A percentile compares a stretch with the other conserved stretches of the same genome.
Conservation (phyloP, 352 stramenopile genomes). For the Pythium dissotocum region DNA sequence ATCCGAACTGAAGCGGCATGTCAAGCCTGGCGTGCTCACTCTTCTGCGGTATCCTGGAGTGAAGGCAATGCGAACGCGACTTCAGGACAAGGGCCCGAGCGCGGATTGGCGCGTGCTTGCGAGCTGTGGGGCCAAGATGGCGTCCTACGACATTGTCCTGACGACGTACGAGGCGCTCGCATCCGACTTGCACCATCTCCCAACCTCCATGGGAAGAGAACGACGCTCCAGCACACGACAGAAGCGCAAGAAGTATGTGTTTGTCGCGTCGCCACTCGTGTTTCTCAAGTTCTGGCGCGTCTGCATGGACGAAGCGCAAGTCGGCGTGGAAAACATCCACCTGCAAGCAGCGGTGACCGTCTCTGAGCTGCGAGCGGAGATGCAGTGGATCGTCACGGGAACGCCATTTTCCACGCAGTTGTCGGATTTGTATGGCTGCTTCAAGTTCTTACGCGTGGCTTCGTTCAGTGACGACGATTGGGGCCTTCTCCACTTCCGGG, state of each 20-base stretch:
- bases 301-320: slow-evolving; percentile 93
- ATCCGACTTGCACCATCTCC: slow-evolving; percentile 80
- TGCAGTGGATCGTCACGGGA: slow-evolving; percentile 89
- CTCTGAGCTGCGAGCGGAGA: slow-evolving; percentile 52
- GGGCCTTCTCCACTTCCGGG: slow-evolving; percentile 38
- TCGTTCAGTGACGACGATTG: slow-evolving; percentile 41
- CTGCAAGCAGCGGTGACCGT: slow-evolving; percentile 83
- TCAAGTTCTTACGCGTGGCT: slow-evolving; percentile 66
- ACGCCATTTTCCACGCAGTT: slow-evolving; percentile 87
- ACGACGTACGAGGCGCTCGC: slow-evolving; percentile 90
- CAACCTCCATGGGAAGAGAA: slow-evolving; percentile 33
- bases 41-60: slow-evolving; percentile 64
- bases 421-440: slow-evolving; percentile 84
- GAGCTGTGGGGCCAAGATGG: slow-evolving; percentile 45
- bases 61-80: slow-evolving; percentile 37
- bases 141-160: slow-evolving; percentile 89
- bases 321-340: slow-evolving; percentile 81
- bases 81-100: slow-evolving; percentile 35
- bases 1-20: slow-evolving; percentile 83
- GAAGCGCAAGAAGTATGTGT: slow-evolving; percentile 73
- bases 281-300: slow-evolving; percentile 89
- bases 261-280: slow-evolving; percentile 87
- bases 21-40: slow-evolving; percentile 45
- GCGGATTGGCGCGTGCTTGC: slow-evolving; percentile 60
- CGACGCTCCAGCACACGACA: slow-evolving; percentile 64